Conservation (phyloP, 2,329 filamentous ascomycete genomes). For the Paraphoma chrysanthemicola region DNA sequence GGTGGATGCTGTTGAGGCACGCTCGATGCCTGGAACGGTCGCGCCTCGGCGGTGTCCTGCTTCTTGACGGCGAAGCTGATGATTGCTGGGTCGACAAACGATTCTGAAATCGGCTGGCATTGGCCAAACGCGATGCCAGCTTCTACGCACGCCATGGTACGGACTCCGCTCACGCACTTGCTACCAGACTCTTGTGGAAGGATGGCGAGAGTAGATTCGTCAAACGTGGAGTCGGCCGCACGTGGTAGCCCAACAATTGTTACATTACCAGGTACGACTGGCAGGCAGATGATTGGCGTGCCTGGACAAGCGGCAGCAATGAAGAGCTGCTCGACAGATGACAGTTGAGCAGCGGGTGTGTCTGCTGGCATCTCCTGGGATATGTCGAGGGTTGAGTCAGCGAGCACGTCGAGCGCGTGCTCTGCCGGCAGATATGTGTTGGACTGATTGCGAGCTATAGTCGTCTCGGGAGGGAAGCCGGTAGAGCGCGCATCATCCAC, state of each 20-base stretch:
- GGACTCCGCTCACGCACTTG: no score
- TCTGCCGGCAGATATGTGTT: background rate
- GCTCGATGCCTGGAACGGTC: background rate
- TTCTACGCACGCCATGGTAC: no score
- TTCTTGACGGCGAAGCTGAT: background rate
- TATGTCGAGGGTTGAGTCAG: no score
- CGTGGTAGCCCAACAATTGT: background rate
- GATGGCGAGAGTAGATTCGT: background rate
- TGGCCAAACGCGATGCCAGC: background rate
- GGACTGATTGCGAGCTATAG: background rate
- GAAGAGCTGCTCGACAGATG: background rate
- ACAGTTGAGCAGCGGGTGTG: background rate
- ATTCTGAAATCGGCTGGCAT: background rate
- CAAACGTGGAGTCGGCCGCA: background rate
- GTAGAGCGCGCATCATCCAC: background rate
- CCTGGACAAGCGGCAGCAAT: background rate
- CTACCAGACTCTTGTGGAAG: no score
- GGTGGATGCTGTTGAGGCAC: background rate
- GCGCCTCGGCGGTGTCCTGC: background rate
- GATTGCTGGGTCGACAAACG: background rate
- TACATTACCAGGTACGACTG: background rate
- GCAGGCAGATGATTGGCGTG: background rate
- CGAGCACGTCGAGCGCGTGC: no score
- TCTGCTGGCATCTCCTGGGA: background rate
- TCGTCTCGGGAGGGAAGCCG: background rate